A percentile compares a stretch with the other conserved stretches of the same genome.
Conservation (phyloP, 768 basidiomycete genomes). For the Fomitopsis serialis region DNA sequence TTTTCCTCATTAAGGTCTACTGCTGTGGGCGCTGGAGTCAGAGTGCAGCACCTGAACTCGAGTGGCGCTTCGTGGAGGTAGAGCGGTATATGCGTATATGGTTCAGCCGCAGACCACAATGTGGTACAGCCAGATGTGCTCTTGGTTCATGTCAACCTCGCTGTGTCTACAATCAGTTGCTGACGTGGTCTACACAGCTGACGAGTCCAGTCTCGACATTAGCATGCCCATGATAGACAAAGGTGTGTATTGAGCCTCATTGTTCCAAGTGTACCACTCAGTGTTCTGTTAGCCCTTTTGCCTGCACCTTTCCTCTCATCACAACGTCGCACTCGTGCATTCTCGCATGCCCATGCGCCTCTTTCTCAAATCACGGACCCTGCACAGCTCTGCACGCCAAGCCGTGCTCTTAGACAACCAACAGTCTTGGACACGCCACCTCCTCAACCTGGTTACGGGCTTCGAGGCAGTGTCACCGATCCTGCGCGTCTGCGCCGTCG, state of each 20-base stretch:
- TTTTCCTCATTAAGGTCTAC: no score
- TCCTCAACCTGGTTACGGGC: constrained; percentile 59
- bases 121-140: no score
- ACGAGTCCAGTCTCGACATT: constrained; percentile 14
- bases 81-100: no score
- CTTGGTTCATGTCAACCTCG: neutral
- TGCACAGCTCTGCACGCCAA: constrained; percentile 21
- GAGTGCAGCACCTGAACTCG: no score
- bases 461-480: constrained; percentile 70
- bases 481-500: constrained; percentile 49
- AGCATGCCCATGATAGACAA: constrained; percentile 15
- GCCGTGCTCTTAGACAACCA: constrained; percentile 31
- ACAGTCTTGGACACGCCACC: constrained; percentile 56
- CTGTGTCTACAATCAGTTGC: neutral
- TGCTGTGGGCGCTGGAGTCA: no score
- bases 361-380: constrained; percentile 23
- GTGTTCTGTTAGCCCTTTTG: constrained; percentile 38
- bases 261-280: neutral
- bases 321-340: constrained; percentile 43
- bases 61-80: no score
- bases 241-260: constrained; percentile 8
- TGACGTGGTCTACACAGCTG: constrained; percentile 4
- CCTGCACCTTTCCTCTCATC: constrained; percentile 54
- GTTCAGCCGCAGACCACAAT: no score
- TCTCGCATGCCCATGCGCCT: constrained; percentile 50